phyloP scores from a whole-genome alignment of 2,329 filamentous ascomycete species.

The Sarocladiaceae sp. region DNA sequence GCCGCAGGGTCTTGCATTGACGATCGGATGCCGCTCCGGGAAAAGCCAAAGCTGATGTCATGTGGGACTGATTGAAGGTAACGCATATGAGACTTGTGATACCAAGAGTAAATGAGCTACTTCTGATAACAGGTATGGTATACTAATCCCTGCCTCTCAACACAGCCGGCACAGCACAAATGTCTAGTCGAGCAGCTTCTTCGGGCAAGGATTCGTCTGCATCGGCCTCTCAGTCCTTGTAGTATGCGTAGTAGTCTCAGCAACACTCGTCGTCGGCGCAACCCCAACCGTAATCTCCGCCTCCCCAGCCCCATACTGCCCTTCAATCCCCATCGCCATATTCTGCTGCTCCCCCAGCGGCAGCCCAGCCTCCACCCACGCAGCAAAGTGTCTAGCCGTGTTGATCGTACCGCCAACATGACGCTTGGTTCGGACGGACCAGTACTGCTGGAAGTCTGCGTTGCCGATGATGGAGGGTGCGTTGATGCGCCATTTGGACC shows the following conservation, averaged over 20 bases:
- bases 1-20: too few species aligned
- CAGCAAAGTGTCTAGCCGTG: conserved; percentile 9
- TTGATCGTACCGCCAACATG: conserved; percentile 12
- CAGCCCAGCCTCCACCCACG: conserved; percentile 8
- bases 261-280: background rate
- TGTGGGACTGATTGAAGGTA: too few species aligned
- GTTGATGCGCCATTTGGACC: conserved; percentile 26
- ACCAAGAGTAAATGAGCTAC: too few species aligned
- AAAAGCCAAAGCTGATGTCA: too few species aligned
- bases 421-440: conserved; percentile 29
- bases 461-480: conserved; percentile 38
- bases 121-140: too few species aligned
- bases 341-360: conserved; percentile 7
- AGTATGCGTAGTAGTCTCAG: conserved; percentile 10
- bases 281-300: conserved; percentile 11
- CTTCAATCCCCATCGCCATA: conserved; percentile 11
- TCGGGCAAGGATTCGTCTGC: conserved; percentile 1
- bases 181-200: conserved; percentile 7
- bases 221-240: conserved; percentile 9
- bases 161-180: too few species aligned
- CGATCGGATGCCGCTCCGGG: too few species aligned
- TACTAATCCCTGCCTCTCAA: too few species aligned
- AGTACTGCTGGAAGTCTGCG: conserved; percentile 41
- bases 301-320: conserved; percentile 9
- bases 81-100: too few species aligned